Evolutionary conservation across 192 early-diverging fungal genomes (phyloP).

Genomic region (Coemansia nantahalensis): DNA sequence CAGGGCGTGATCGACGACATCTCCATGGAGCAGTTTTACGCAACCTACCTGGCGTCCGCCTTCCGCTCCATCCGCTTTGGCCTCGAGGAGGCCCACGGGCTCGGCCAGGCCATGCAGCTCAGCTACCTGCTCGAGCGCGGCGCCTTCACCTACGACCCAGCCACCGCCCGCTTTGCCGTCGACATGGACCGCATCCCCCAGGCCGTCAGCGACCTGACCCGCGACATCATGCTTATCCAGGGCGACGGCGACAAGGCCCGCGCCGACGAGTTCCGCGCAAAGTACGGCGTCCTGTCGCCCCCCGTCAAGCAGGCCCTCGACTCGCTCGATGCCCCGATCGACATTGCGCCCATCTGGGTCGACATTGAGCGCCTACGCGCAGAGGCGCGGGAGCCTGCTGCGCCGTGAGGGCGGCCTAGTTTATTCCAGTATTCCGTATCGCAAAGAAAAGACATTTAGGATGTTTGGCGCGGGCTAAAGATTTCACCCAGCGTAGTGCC

Average conservation of each 20-base stretch:
- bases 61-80: slow-evolving; percentile 73
- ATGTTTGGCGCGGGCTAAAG: too few species aligned
- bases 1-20: slow-evolving; percentile 59
- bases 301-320: slow-evolving; percentile 56
- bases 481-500: too few species aligned
- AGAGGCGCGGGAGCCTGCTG: too few species aligned
- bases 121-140: slow-evolving; percentile 66
- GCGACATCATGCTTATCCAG: slow-evolving; percentile 66
- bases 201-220: slow-evolving; percentile 61
- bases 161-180: slow-evolving; percentile 55
- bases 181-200: slow-evolving; percentile 57
- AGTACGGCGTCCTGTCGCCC: slow-evolving; percentile 54
- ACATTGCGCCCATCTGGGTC: slow-evolving; percentile 48
- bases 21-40: slow-evolving; percentile 61
- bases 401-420: too few species aligned
- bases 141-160: slow-evolving; percentile 55
- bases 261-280: slow-evolving; percentile 57
- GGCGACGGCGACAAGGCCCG: slow-evolving; percentile 65
- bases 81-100: slow-evolving; percentile 65
- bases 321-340: slow-evolving; percentile 51
- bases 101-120: slow-evolving; percentile 71
- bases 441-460: too few species aligned
- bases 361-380: slow-evolving; percentile 34
- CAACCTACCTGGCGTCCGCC: slow-evolving; percentile 69
- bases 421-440: too few species aligned